phyloP scores from a whole-genome alignment of 1,284 basidiomycete species.

The Schizophyllum commune region DNA sequence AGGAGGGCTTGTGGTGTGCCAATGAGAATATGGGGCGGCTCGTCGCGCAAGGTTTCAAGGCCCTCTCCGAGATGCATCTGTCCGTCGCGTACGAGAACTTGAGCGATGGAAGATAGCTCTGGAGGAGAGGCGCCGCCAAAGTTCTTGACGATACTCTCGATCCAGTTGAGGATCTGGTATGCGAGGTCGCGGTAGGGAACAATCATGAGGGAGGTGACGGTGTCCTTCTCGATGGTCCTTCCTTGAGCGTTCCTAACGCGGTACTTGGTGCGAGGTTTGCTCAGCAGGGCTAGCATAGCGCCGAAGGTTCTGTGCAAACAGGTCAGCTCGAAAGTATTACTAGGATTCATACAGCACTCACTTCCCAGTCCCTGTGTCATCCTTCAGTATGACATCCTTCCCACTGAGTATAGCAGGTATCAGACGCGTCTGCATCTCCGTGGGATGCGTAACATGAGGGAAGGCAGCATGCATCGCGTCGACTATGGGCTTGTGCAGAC shows the following conservation, averaged over 20 bases:
- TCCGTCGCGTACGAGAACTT: constrained; percentile 53
- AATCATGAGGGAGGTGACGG: constrained; percentile 48
- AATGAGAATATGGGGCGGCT: constrained; percentile 60
- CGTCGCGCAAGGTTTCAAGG: constrained; percentile 29
- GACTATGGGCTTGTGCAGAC: constrained; percentile 40
- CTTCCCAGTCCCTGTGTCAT: constrained; percentile 73
- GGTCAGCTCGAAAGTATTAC: background rate
- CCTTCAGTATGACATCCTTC: constrained; percentile 58
- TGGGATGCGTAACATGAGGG: constrained; percentile 52
- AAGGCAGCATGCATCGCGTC: constrained; percentile 48
- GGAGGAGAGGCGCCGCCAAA: constrained; percentile 18
- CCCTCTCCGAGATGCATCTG: constrained; percentile 27
- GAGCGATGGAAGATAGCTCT: constrained; percentile 37
- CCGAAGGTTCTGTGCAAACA: constrained; percentile 56
- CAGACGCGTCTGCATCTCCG: constrained; percentile 48
- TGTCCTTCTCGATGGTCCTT: constrained; percentile 11
- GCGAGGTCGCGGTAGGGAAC: constrained; percentile 73
- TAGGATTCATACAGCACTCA: constrained; percentile 22
- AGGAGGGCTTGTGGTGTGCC: constrained; percentile 61
- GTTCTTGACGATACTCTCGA: constrained; percentile 40
- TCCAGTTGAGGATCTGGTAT: constrained; percentile 62
- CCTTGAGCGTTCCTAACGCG: constrained; percentile 14
- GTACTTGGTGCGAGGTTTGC: constrained; percentile 34
- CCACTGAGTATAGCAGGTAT: constrained; percentile 52
- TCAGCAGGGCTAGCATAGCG: constrained; percentile 54